Base-by-base conservation (phyloP, 2,329 filamentous ascomycete genomes). In the Pseudogymnoascus sp. region DNA sequence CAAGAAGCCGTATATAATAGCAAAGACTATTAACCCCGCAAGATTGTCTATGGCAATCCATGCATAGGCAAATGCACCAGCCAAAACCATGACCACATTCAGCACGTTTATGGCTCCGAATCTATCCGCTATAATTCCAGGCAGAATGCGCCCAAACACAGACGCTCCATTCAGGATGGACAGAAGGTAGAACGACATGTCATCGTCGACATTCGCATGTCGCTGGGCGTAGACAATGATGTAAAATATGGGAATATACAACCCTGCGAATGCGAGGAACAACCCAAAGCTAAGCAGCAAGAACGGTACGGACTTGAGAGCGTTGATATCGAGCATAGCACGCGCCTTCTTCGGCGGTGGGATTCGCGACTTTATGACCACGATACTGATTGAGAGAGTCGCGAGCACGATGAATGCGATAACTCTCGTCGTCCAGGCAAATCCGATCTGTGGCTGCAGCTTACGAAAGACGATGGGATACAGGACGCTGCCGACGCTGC, bases 1-100 rank as follows among this genome's bases (percentile, higher is more conserved):
- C 12, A 79, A 79, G 69, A 90, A 88, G 15, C 86, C 88, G 65
- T 87, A 90, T 5, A 89, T 71, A 12, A 79, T 75, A 12, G 80
- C 78, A 70, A 88, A 90, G 34, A 83, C 75, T 57, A 89, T 78
- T 61, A 85, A 80, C 0, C 81, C 78, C 0, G 79, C 78, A 9
- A 83, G 80, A 35, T 75, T 74, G 3, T 73, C 74, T 8, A 74
- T 73, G 1, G 79, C 77, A 3, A 83, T 71, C 82, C 82, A 81
- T 9, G 41, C 41, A 30, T 48, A 48, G 23, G 41, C 41, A 28
- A 48, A 48, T 48, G n/a, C n/a, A 28, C n/a, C 23, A 30, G n/a
- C 41, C 1, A 82, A 65, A 37, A 76, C 78, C 0, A 84, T 71
- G 13, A 77, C 74, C 9, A 77, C 68, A 58, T 79, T 77, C 66